Evolutionary conservation across 495 filamentous ascomycete genomes (phyloP), one percentile per base, ranked within the genome.

Genomic region (Xylaria scruposa): DNA sequence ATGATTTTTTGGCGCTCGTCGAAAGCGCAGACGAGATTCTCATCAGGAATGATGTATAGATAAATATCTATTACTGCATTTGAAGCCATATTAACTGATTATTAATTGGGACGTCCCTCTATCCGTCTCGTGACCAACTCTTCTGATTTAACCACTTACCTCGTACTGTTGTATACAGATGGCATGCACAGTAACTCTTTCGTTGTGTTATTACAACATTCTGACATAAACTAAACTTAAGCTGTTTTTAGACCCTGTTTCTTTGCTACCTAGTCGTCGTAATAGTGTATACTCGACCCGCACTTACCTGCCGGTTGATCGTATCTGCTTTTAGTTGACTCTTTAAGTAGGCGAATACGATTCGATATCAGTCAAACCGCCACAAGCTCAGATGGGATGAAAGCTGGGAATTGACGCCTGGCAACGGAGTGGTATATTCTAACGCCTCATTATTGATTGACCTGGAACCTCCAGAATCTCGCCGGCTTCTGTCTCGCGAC

Each of bases 391-490:
- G 4, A 17, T 29, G 3, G 8, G n/a, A 36, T 5, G 10, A 42
- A 40, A 56, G 19, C 31, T 54, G 33, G 21, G 26, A 54, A 53
- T 36, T 13, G 4, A 31, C 31, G 26, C 40, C 26, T n/a, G 42
- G 33, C 19, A 58, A 61, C 21, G n/a, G 44, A 61, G 19, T 70
- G 68, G 69, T 71, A 71, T 71, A 71, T 70, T 60, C 42, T 60
- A 71, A 71, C 70, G 60, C 70, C 70, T 71, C 62, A 60, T 71
- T 66, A 71, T 67, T 66, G 67, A 71, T 71, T 17, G 33, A 70
- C 58, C 38, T 8, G 17, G 33, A 26, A 40, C 29, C 6, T 38
- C 36, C 44, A 6, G 36, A 29, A 10, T 31, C 40, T 31, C 36
- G 21, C 49, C 65, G 19, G 26, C 47, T 19, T 26, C 15, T 42